phyloP scores from a whole-genome alignment of 805 yeast genomes.

The Maudiozyma barnettii region DNA sequence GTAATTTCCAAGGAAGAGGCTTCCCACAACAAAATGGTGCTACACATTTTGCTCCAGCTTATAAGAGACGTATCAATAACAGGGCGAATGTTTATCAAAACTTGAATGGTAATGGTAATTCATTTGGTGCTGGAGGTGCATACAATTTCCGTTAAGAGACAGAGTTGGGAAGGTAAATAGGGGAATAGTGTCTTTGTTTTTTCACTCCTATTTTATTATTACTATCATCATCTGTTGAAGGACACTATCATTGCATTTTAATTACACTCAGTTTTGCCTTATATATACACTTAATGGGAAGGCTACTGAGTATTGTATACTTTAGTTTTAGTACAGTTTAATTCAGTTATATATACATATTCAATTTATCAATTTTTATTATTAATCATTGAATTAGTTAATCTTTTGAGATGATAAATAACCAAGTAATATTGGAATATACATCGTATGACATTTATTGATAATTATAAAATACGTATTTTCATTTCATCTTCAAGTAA shows the following conservation, averaged over 20 bases:
- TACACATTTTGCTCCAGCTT: constrained; percentile 31
- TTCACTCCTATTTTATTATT: no score
- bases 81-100: constrained; percentile 13
- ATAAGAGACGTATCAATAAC: constrained; percentile 29
- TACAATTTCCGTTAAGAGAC: constrained; percentile 31
- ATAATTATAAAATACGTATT: not conserved
- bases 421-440: not conserved
- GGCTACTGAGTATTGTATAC: not conserved
- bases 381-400: not conserved
- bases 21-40: constrained; percentile 3
- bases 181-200: not conserved
- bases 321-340: not conserved
- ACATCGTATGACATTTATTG: not conserved
- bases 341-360: constrained; percentile 1
- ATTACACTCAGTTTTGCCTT: no score
- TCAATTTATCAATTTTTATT: not conserved
- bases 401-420: not conserved
- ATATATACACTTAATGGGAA: no score
- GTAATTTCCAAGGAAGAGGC: not conserved
- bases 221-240: no score
- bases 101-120: constrained; percentile 36
- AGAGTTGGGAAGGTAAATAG: not conserved
- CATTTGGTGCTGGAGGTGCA: constrained; percentile 38
- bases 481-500: not conserved
- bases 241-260: no score